Percentiles rank a stretch among this genome's conserved stretches.
These are phyloP conservation scores for Nakaseomyces kungkrabaensis DNA, from an alignment of 1,139 yeast species.

Conservation along the genomic window DNA sequence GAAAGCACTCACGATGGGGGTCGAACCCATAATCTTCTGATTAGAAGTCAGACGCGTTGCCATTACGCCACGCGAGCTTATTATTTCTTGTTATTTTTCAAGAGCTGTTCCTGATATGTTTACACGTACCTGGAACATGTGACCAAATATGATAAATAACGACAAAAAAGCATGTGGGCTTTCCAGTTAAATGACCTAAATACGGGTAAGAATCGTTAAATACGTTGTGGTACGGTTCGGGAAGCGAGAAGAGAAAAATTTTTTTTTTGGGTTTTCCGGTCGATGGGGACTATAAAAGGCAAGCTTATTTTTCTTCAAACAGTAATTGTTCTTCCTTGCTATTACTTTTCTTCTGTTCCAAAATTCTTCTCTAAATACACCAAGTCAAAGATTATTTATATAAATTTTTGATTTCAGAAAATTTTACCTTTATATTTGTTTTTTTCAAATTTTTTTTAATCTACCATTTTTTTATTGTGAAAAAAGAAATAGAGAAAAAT, in stretches of 20 bases:
- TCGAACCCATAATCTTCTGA: slow-evolving; percentile 53
- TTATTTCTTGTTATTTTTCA: neutral
- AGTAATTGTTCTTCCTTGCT: no score
- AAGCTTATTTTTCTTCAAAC: no score
- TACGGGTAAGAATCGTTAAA: neutral
- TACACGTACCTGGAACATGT: no score
- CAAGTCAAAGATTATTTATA: neutral
- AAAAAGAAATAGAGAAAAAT: no score
- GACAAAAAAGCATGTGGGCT: neutral
- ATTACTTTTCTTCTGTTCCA: no score
- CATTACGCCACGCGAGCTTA: slow-evolving; percentile 50
- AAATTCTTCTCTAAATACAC: neutral
- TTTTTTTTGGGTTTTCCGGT: neutral
- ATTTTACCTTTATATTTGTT: neutral
- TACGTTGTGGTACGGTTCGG: neutral
- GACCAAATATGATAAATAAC: no score
- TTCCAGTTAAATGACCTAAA: neutral
- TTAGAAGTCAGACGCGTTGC: slow-evolving; percentile 55
- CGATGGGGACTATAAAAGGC: neutral
- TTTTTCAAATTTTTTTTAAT: neutral
- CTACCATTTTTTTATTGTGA: no score
- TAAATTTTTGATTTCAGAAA: neutral
- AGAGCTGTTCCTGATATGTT: no score
- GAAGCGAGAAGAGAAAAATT: neutral
- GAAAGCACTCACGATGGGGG: slow-evolving; percentile 45